These are phyloP conservation scores for Pterocarpus macrocarpus DNA, from an alignment of 306 rosid genomes.

Conservation along the genomic window DNA sequence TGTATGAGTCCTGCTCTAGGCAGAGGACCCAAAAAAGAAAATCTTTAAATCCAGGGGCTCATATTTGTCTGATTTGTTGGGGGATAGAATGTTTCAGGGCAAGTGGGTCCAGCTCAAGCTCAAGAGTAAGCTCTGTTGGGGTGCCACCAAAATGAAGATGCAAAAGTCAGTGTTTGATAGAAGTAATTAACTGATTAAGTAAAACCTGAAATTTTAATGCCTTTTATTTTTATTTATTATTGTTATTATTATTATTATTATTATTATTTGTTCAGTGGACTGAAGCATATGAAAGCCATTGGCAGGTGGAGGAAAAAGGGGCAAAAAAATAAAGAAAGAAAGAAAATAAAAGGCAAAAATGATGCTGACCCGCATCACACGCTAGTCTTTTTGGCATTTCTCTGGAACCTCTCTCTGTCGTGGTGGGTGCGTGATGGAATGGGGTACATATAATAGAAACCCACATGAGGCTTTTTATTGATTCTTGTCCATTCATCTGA, in stretches of 20 bases:
- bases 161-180: constrained; percentile 2
- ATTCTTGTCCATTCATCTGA: constrained; percentile 7
- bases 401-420: constrained; percentile 30
- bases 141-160: constrained; percentile 42
- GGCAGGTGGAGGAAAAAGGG: not conserved
- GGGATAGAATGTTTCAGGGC: constrained; percentile 22
- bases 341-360: not conserved
- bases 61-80: constrained; percentile 38
- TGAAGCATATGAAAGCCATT: constrained; percentile 25
- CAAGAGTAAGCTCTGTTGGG: not conserved
- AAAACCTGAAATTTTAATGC: constrained; percentile 20
- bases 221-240: not conserved
- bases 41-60: constrained; percentile 34
- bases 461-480: not conserved
- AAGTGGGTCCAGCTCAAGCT: constrained; percentile 49
- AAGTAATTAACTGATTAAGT: constrained; percentile 26
- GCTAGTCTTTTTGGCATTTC: constrained; percentile 59
- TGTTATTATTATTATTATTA: not conserved
- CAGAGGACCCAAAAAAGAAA: constrained; percentile 40
- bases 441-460: not conserved
- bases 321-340: constrained; percentile 1
- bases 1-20: not conserved
- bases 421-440: no score
- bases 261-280: constrained; percentile 31
- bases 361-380: constrained; percentile 16